Evolutionary conservation across 163 green algal genomes (phyloP), one percentile per base, ranked within the genome.

Genomic region (Chlamydomonas reinhardtii): DNA sequence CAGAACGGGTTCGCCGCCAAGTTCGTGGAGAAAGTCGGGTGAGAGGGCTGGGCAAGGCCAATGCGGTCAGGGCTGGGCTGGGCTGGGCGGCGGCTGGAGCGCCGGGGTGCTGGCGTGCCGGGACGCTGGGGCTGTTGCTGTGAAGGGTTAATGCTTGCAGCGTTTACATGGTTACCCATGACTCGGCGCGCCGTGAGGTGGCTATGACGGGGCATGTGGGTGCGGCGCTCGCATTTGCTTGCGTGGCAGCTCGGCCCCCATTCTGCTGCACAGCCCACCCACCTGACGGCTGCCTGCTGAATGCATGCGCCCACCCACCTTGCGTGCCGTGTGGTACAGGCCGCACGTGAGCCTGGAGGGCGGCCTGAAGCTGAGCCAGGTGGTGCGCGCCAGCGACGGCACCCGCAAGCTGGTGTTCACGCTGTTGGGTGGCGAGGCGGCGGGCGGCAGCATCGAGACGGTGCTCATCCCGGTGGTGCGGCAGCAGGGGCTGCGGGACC

Each of bases 391-490:
- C 4, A 69, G 73, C 24, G 96, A 98, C 66, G 96, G 96, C 56
- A 98, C 96, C 0, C 85, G 89, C 52, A 98, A 98, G 84, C 88
- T 98, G 83, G 84, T 96, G 19, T 98, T 97, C 84, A 88, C 74
- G 39, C 76, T 97, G 73, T 91, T 62, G n/a, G 61, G 52, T 27
- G 82, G 82, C 32, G 59, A 56, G 29, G 39, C 35, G 22, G 54
- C 80, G 79, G 89, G 91, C 35, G 87, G 81, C 76, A 89, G 81
- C 15, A 89, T 98, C 32, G 96, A 98, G 90, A 91, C 96, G 4
- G 96, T 98, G 74, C 82, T 98, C 37, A 98, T 98, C 52, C 96
- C 96, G 20, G 92, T 97, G 54, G 76, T 94, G 34, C 89, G 94
- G 31, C 54, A 90, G 54, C 29, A 76, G 48, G 91, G 89, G 5